These are phyloP conservation scores for Rhynchosporium secalis DNA, from an alignment of 2,329 filamentous ascomycete genomes.

Conservation along the genomic window DNA sequence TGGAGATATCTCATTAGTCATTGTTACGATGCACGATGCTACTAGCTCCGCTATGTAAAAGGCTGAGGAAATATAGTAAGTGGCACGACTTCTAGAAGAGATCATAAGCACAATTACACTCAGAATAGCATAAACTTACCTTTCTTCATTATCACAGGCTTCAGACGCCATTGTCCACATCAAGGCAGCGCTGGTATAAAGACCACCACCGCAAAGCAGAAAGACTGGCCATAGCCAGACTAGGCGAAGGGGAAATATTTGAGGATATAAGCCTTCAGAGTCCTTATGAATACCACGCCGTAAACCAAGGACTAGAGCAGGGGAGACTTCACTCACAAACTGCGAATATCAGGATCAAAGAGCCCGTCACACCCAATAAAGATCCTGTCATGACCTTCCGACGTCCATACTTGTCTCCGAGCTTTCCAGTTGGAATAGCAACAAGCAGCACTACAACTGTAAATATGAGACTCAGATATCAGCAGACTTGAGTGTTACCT, in stretches of 20 bases:
- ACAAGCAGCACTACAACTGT: slow-evolving; percentile 34
- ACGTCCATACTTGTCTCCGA: slow-evolving; percentile 35
- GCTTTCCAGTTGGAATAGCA: slow-evolving; percentile 37
- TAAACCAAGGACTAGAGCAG: not conserved
- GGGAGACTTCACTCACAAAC: slow-evolving; percentile 34
- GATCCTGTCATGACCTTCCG: slow-evolving; percentile 36
- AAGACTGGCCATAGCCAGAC: slow-evolving; percentile 38
- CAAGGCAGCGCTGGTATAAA: slow-evolving; percentile 36
- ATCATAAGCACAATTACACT: not conserved
- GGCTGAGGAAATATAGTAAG: slow-evolving; percentile 40
- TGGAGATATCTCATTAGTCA: slow-evolving; percentile 37
- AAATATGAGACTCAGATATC: not conserved
- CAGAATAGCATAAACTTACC: slow-evolving; percentile 21
- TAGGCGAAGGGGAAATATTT: slow-evolving; percentile 31
- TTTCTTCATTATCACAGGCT: slow-evolving; percentile 31
- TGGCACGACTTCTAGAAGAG: slow-evolving; percentile 33
- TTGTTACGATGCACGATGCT: slow-evolving; percentile 34
- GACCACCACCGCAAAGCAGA: slow-evolving; percentile 36
- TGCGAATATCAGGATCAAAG: slow-evolving; percentile 33
- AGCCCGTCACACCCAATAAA: slow-evolving; percentile 32
- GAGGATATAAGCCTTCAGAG: slow-evolving; percentile 33
- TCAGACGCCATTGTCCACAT: slow-evolving; percentile 40
- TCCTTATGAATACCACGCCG: slow-evolving; percentile 11
- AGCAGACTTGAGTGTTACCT: not conserved
- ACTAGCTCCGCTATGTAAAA: slow-evolving; percentile 39